Evolutionary conservation across 495 filamentous ascomycete genomes (phyloP).

Genomic region (Articulospora tetracladia): DNA sequence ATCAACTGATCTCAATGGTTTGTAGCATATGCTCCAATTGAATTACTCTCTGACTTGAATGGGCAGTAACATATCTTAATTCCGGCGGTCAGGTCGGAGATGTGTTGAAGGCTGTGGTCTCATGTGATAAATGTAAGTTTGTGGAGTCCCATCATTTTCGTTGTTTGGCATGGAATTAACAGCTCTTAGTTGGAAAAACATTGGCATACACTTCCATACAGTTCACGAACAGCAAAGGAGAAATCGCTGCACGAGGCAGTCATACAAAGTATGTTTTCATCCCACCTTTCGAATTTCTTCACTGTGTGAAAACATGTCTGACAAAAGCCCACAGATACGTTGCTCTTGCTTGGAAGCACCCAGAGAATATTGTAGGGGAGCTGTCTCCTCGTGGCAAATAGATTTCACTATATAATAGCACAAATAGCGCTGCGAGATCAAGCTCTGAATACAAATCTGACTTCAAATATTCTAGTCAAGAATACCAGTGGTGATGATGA

Average conservation of each 20-base stretch:
- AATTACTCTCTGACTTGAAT: constrained; percentile 2
- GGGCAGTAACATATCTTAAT: constrained; percentile 83
- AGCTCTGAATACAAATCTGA: neutral
- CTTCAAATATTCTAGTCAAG: neutral
- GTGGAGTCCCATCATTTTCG: neutral
- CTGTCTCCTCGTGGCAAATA: constrained; percentile 22
- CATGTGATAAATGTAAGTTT: constrained; percentile 79
- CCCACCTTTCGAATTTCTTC: neutral
- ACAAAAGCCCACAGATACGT: constrained; percentile 47
- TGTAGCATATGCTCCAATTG: constrained; percentile 14
- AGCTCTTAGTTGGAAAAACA: constrained; percentile 75
- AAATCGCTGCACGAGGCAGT: constrained; percentile 83
- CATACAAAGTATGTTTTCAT: constrained; percentile 80
- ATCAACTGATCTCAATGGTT: constrained; percentile 87
- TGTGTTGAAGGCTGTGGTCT: constrained; percentile 60
- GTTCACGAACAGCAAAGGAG: constrained; percentile 72
- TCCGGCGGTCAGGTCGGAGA: constrained; percentile 83
- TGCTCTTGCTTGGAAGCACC: constrained; percentile 54
- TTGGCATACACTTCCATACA: constrained; percentile 82
- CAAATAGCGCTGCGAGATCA: neutral
- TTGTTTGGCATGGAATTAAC: neutral
- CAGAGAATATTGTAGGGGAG: constrained; percentile 54
- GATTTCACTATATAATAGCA: neutral
- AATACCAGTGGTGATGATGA: neutral
- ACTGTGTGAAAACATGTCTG: neutral